Evolutionary conservation across 768 basidiomycete genomes (phyloP).

Genomic region (Agaricus subrufescens): DNA sequence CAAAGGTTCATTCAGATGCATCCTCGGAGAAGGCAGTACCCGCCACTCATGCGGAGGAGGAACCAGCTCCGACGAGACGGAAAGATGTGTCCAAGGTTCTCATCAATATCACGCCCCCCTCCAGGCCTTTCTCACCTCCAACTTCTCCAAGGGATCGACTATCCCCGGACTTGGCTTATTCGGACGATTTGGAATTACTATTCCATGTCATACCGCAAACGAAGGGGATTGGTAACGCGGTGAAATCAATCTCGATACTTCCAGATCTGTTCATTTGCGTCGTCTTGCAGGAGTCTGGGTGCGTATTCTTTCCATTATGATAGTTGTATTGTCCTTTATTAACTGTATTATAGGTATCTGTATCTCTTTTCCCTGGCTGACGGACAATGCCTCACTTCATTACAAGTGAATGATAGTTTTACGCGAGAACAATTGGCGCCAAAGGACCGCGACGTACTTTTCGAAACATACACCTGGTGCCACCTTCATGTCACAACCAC

Average conservation of each 20-base stretch:
- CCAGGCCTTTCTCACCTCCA: constrained; percentile 36
- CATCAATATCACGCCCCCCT: constrained; percentile 40
- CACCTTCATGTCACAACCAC: constrained; percentile 26
- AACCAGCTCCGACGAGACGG: constrained; percentile 21
- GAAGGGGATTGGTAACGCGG: constrained; percentile 30
- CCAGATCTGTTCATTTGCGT: constrained; percentile 39
- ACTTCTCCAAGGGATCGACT: constrained; percentile 28
- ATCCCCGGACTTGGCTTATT: constrained; percentile 20
- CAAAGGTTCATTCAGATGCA: constrained; percentile 23
- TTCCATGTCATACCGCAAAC: constrained; percentile 47
- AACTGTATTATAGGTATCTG: constrained; percentile 36
- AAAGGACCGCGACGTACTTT: constrained; percentile 26
- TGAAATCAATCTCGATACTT: constrained; percentile 44
- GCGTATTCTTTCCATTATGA: constrained; percentile 13
- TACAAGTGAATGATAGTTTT: constrained; percentile 22
- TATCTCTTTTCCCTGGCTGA: constrained; percentile 53
- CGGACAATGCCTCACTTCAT: constrained; percentile 26
- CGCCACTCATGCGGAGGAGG: constrained; percentile 22
- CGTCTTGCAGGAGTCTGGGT: constrained; percentile 67
- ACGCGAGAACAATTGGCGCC: constrained; percentile 19
- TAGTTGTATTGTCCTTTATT: too few relatives aligned
- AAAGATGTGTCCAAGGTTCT: constrained; percentile 35
- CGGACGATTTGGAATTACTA: constrained; percentile 24
- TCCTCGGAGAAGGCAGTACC: constrained; percentile 19
- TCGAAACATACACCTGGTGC: constrained; percentile 41